Evolutionary conservation across 768 basidiomycete species (phyloP).

Genomic region (Clavulina sp.): DNA sequence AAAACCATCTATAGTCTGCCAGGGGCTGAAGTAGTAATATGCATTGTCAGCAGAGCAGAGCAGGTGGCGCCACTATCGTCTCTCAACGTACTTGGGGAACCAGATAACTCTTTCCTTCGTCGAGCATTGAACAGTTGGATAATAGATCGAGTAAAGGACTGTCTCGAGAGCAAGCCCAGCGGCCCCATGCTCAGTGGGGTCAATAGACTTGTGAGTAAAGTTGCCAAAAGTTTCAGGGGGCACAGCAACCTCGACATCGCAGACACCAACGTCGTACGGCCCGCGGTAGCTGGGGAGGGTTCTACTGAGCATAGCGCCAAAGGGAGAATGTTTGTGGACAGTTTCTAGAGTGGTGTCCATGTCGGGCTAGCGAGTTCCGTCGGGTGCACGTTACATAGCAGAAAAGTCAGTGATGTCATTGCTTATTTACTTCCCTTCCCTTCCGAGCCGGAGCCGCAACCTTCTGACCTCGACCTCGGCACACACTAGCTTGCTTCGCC

Average conservation of each 20-base stretch:
- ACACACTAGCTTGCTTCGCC: no score
- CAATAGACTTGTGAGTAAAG: background rate
- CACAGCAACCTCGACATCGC: constrained; percentile 20
- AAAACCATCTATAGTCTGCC: constrained; percentile 19
- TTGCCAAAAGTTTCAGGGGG: constrained; percentile 6
- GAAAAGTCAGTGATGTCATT: no score
- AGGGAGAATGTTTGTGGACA: constrained; percentile 14
- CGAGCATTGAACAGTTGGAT: constrained; percentile 12
- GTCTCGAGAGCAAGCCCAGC: constrained; percentile 18
- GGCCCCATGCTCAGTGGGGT: constrained; percentile 7
- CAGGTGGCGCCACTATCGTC: background rate
- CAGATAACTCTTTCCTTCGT: constrained; percentile 3
- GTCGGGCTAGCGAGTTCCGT: no score
- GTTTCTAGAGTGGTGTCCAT: no score
- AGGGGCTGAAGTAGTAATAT: constrained; percentile 12
- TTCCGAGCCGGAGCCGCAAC: no score
- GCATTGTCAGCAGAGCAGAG: background rate
- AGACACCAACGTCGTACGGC: constrained; percentile 18
- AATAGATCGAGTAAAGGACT: constrained; percentile 20
- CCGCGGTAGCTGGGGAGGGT: constrained; percentile 20
- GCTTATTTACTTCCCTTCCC: no score
- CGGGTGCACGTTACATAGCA: no score
- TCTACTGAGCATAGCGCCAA: constrained; percentile 17
- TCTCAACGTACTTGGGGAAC: constrained; percentile 4
- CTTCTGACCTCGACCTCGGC: no score